Evolutionary conservation across 225 moss, liverwort and hornwort genomes (phyloP).

Genomic region (Pseudoscleropodium purum): DNA sequence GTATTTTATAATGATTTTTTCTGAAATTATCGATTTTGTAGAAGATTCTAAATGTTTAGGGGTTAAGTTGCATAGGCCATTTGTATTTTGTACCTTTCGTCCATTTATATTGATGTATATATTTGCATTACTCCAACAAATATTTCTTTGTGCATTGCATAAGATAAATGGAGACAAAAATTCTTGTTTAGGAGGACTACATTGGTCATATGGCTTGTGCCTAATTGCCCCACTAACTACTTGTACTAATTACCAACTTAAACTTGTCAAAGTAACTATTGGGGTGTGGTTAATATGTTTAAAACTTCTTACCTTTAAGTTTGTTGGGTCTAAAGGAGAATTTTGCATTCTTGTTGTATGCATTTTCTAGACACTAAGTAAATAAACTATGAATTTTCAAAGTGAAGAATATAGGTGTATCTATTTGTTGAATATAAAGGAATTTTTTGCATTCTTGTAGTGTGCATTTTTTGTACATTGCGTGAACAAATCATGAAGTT

Average conservation of each 20-base stretch:
- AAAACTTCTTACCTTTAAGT: neutral
- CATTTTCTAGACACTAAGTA: neutral
- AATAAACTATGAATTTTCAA: neutral
- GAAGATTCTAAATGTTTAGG: no score
- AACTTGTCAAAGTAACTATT: neutral
- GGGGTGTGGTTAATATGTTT: rapidly evolving
- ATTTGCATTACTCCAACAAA: rapidly evolving
- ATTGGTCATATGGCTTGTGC: rapidly evolving
- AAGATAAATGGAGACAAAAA: neutral
- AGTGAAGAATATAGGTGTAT: neutral
- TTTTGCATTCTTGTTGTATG: neutral
- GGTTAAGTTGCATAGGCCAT: no score
- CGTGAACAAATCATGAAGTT: rapidly evolving
- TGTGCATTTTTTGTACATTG: neutral
- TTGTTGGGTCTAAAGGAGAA: no score
- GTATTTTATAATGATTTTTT: no score
- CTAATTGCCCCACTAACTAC: no score
- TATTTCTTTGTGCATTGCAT: rapidly evolving
- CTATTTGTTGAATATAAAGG: neutral
- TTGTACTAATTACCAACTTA: no score
- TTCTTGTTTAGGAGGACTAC: rapidly evolving
- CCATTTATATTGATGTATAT: no score
- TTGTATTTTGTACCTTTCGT: neutral
- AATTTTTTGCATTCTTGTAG: neutral
- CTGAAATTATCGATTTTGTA: no score